Evolutionary conservation across 257 asterid genomes (phyloP).

Genomic region (Phtheirospermum japonicum): DNA sequence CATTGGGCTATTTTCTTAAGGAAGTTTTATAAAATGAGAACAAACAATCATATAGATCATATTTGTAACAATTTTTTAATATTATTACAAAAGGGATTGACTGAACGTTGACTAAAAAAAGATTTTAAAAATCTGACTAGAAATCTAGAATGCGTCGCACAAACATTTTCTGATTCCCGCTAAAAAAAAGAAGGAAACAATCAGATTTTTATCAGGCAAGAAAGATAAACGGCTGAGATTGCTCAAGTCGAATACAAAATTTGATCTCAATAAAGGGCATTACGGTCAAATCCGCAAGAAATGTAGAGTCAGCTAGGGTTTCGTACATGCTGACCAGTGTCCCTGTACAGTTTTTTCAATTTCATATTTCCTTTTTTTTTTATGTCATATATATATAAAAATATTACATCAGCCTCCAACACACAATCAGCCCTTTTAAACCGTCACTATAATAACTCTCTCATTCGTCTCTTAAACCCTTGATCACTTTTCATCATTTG

Average conservation of each 20-base stretch:
- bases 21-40: too few relatives aligned
- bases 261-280: conserved; percentile 32
- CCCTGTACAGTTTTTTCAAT: not conserved
- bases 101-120: too few relatives aligned
- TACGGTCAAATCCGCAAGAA: conserved; percentile 16
- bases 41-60: too few relatives aligned
- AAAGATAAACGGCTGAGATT: conserved; percentile 25
- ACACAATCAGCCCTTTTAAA: too few relatives aligned
- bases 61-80: too few relatives aligned
- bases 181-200: not conserved
- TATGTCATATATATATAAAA: conserved; percentile 7
- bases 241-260: conserved; percentile 16
- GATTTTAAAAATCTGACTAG: too few relatives aligned
- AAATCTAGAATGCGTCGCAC: too few relatives aligned
- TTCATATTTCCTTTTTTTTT: not conserved
- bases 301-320: conserved; percentile 47
- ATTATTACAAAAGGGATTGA: too few relatives aligned
- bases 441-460: too few relatives aligned
- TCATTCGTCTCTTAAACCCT: not conserved
- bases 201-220: not conserved
- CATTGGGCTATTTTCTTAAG: too few relatives aligned
- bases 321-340: conserved; percentile 40
- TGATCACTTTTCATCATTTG: not conserved
- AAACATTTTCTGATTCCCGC: conserved; percentile 2
- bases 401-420: conserved; percentile 27